A percentile compares a stretch with the other conserved stretches of the same genome.
Conservation (phyloP, 495 filamentous ascomycete species). For the Staphylotrichum longicolle region DNA sequence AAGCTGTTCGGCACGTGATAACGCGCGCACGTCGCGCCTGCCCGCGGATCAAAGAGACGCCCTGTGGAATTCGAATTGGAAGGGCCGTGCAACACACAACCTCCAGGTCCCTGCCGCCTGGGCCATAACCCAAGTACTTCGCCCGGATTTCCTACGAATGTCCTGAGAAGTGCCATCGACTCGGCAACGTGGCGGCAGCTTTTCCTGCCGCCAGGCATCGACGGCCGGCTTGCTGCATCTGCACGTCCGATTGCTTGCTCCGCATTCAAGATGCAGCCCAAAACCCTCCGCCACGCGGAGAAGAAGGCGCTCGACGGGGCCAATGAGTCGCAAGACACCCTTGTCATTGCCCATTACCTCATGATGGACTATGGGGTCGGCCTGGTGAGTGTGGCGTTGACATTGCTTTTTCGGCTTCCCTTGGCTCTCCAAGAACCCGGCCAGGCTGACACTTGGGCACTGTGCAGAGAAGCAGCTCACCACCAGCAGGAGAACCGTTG, state of each 20-base stretch:
- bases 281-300: conserved; percentile 26
- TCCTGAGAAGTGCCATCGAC: background rate
- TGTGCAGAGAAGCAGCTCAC: conserved; percentile 34
- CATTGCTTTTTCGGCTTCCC: background rate
- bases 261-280: conserved; percentile 11
- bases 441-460: conserved; percentile 12
- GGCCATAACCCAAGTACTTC: too few species aligned
- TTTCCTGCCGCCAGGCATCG: conserved; percentile 6
- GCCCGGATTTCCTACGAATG: too few species aligned
- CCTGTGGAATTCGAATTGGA: too few species aligned
- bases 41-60: background rate
- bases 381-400: conserved; percentile 25
- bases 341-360: conserved; percentile 26
- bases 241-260: background rate
- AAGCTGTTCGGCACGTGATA: conserved; percentile 24
- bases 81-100: too few species aligned
- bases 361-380: conserved; percentile 27
- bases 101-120: too few species aligned
- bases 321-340: conserved; percentile 34
- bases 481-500: conserved; percentile 16
- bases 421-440: background rate
- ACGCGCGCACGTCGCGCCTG: conserved; percentile 25
- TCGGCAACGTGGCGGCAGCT: background rate
- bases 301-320: conserved; percentile 20
- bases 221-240: background rate